Conservation (phyloP, 1,284 basidiomycete genomes). For the Tremellales sp. region DNA sequence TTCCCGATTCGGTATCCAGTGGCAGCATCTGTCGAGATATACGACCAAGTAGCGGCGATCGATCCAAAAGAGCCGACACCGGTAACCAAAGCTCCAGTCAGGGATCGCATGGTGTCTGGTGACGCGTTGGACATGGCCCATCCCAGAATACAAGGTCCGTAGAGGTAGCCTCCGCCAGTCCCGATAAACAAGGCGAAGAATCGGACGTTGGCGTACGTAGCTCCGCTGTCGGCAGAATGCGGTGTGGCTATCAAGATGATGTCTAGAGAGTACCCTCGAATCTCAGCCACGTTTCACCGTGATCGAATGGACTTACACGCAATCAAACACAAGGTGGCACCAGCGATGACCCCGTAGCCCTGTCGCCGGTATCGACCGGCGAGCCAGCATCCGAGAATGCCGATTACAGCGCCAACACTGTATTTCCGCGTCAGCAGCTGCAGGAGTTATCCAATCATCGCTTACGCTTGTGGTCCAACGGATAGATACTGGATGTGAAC, state of each 20-base stretch:
- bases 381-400: conserved; percentile 16
- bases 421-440: neutral
- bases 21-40: conserved; percentile 19
- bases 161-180: conserved; percentile 16
- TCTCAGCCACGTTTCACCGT: too few relatives aligned
- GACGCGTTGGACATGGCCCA: conserved; percentile 23
- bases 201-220: conserved; percentile 13
- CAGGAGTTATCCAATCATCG: neutral
- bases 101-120: conserved; percentile 13
- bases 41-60: conserved; percentile 22
- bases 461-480: conserved; percentile 18
- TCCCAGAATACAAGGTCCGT: conserved; percentile 20
- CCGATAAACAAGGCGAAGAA: conserved; percentile 23
- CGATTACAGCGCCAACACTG: conserved; percentile 18
- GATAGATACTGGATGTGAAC: conserved; percentile 25
- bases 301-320: conserved; percentile 5
- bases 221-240: conserved; percentile 1
- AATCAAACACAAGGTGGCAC: conserved; percentile 9
- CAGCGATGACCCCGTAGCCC: conserved; percentile 17
- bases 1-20: conserved; percentile 25
- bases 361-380: conserved; percentile 16
- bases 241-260: conserved; percentile 11
- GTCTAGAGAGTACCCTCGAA: neutral
- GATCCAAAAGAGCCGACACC: conserved; percentile 11
- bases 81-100: conserved; percentile 14